phyloP scores from a whole-genome alignment of 768 basidiomycete genomes.

The Russula sp. region DNA sequence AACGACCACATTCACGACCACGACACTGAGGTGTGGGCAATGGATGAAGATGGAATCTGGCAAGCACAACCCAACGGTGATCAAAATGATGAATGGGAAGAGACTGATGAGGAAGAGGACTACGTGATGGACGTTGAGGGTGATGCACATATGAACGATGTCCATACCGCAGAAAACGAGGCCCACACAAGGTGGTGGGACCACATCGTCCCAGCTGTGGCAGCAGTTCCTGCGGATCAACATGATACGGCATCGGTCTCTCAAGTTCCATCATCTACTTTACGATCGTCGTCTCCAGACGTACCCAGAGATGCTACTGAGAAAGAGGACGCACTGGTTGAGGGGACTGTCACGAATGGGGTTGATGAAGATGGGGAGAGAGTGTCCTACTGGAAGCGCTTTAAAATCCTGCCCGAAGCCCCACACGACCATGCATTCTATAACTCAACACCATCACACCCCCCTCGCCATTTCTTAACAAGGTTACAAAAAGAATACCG shows the following conservation, averaged over 20 bases:
- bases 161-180: constrained; percentile 1
- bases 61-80: constrained; percentile 24
- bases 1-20: constrained; percentile 36
- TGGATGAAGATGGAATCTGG: constrained; percentile 36
- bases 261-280: constrained; percentile 18
- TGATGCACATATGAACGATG: constrained; percentile 24
- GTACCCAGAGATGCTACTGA: constrained; percentile 27
- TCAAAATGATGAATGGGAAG: constrained; percentile 30
- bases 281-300: constrained; percentile 24
- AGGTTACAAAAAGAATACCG: constrained; percentile 82
- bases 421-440: constrained; percentile 82
- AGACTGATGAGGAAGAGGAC: constrained; percentile 31
- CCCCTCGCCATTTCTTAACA: constrained; percentile 64
- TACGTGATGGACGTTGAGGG: constrained; percentile 35
- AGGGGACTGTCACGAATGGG: constrained; percentile 21
- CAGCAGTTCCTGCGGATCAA: constrained; percentile 7
- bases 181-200: constrained; percentile 20
- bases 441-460: constrained; percentile 49
- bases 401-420: constrained; percentile 66
- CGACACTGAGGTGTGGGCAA: constrained; percentile 33
- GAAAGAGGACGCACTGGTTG: constrained; percentile 26
- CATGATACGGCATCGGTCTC: constrained; percentile 18
- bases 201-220: constrained; percentile 12
- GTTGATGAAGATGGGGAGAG: constrained; percentile 27
- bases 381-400: constrained; percentile 65